Percentiles rank a stretch among this genome's conserved stretches.
phyloP scores from a whole-genome alignment of 805 yeast species.

The Wickerhamomyces hampshirensis region DNA sequence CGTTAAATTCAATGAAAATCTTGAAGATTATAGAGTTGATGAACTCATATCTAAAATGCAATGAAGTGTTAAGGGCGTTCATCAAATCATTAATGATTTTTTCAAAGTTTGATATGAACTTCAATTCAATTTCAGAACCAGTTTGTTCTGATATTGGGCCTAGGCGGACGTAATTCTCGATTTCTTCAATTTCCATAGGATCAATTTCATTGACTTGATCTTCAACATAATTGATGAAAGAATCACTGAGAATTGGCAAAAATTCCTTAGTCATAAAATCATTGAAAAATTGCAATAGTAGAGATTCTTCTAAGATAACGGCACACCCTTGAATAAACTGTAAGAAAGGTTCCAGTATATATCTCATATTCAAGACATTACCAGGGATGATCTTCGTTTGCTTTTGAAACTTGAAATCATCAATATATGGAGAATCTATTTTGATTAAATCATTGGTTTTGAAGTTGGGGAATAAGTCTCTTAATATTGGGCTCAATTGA shows the following conservation, averaged over 20 bases:
- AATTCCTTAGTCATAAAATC: conserved; percentile 62
- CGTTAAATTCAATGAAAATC: conserved; percentile 19
- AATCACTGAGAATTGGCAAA: conserved; percentile 56
- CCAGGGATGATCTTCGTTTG: conserved; percentile 66
- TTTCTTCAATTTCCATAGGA: conserved; percentile 30
- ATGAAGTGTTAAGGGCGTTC: conserved; percentile 21
- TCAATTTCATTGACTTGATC: conserved; percentile 37
- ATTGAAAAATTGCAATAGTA: conserved; percentile 43
- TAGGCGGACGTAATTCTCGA: not conserved
- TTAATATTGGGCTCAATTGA: conserved; percentile 41
- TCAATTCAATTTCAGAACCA: conserved; percentile 23
- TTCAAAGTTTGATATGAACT: conserved; percentile 28
- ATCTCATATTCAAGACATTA: conserved; percentile 73
- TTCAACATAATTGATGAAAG: conserved; percentile 49
- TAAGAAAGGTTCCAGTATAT: conserved; percentile 68
- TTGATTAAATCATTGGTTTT: conserved; percentile 29
- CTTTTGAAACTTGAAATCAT: conserved; percentile 52
- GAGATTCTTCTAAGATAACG: conserved; percentile 32
- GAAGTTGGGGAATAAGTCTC: conserved; percentile 71
- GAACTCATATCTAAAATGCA: conserved; percentile 25
- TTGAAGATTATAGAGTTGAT: conserved; percentile 18
- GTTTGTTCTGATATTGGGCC: not conserved
- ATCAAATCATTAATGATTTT: conserved; percentile 17
- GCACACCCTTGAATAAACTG: conserved; percentile 60
- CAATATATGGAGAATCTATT: conserved; percentile 46